Base-by-base conservation (phyloP, 306 rosid species). In the Sesbania bispinosa region DNA sequence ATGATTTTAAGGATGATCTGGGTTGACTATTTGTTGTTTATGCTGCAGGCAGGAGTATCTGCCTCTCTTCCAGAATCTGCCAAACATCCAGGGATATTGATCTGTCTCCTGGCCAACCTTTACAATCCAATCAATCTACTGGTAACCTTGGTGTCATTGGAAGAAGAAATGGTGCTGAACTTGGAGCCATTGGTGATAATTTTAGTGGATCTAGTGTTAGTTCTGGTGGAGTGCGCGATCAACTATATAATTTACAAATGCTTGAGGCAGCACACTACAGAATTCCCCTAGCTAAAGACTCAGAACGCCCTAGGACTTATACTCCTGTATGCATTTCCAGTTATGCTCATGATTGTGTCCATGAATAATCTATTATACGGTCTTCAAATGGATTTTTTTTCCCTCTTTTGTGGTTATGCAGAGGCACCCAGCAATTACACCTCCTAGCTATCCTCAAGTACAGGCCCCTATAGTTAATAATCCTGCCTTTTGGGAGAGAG, bases 401-500 rank as follows among this genome's bases (percentile, higher is more conserved):
- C 75, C n/a, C 57, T 58, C 39, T 33, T 21, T 57, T 27, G 68
- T 79, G 71, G 66, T 71, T 73, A 27, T 75, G 51, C 84, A 94
- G 96, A 88, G 88, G 78, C 96, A 89, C 47, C 97, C 96, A 10
- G 54, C 92, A 75, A 62, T 77, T 42, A 92, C 96, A 68, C 99
- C 97, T 80, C 54, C 85, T 13, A 83, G 88, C 85, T 95, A 85
- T 77, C 99, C 99, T 62, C 97, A 95, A 89, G 93, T 83, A 33
- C 96, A 95, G 75, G 96, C 96, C 33, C 96, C 97, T 19, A 86
- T 87, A 68, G 94, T 95, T 61, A 88, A 88, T 72, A 89, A 95
- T 84, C 99, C 97, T 42, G 97, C 87, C 67, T 95, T 86, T 80
- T 95, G 99, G 99, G 97, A 95, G 63, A 85, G 96, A 70, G 42